Base-by-base conservation (phyloP, 2,329 filamentous ascomycete genomes). In the Hymenoscyphus albidus region DNA sequence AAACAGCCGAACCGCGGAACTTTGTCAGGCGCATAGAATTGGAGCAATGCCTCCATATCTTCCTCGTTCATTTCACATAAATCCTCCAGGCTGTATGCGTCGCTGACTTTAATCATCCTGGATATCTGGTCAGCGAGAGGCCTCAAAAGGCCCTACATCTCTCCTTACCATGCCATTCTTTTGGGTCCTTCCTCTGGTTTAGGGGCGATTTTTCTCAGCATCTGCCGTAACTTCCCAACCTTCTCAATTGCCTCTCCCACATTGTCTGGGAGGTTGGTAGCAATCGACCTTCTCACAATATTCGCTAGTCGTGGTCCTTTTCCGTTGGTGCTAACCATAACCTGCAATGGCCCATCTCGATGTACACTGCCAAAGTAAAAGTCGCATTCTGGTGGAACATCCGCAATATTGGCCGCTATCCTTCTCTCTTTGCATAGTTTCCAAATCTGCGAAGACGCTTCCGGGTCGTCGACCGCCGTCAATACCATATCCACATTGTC, bases 241-340 rank as follows among this genome's bases (percentile, higher is more conserved):
- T 90, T 89, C 76, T 90, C 85, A 66, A 99, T 93, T 6, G 95
- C 95, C 59, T 88, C 87, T 9, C 95, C 95, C 38, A 91, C 89
- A 69, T 95, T 92, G 18, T 80, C 79, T 1, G 95, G 95, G 64
- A 99, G 79, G 59, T 82, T 83, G 22, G 81, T 83, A 18, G 92
- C 93, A 69, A 99, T 97, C 74, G 90, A 87, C 74, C 89, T 85
- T 62, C 94, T 82, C 60, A 99, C 90, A 58, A 93, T 88, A 70
- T 92, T 94, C 10, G 95, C 95, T 68, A 99, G 80, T 75, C 94
- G 88, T 0, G 95, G 95, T 0, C 95, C 95, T 76, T 97, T 97
- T 61, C 95, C 95, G 76, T 98, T 99, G 42, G 95, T 99, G 80
- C 91, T 96, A 71, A 99, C 94, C 95, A 99, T 99, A 73, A 99